phyloP scores from a whole-genome alignment of 139 green algal genomes.

The Coccomyxa sp. region DNA sequence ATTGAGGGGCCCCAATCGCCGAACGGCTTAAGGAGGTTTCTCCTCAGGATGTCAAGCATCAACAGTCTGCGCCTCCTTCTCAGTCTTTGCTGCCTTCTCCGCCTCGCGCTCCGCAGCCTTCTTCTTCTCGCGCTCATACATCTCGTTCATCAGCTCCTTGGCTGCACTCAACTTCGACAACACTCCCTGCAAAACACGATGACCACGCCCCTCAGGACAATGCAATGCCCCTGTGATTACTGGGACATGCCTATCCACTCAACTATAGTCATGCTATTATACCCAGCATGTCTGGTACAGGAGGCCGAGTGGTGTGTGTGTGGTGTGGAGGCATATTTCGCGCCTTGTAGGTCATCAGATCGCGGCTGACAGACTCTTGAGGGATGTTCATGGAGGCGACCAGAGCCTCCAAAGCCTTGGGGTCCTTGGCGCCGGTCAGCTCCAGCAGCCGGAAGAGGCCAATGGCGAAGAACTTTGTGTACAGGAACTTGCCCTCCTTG shows the following conservation, averaged over 20 bases:
- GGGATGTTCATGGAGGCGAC: slow-evolving; percentile 69
- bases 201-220: background rate
- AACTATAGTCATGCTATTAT: too few relatives aligned
- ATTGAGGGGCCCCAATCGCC: too few relatives aligned
- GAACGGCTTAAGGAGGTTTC: too few relatives aligned
- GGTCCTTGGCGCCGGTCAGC: slow-evolving; percentile 84
- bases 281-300: too few relatives aligned
- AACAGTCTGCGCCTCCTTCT: background rate
- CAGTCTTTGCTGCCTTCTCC: slow-evolving; percentile 8
- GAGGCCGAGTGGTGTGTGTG: too few relatives aligned
- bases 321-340: too few relatives aligned
- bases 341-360: slow-evolving; percentile 86
- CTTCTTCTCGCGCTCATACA: slow-evolving; percentile 76
- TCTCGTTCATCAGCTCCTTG: slow-evolving; percentile 85
- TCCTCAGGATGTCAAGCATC: background rate
- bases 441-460: slow-evolving; percentile 88
- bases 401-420: slow-evolving; percentile 70
- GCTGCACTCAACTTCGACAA: slow-evolving; percentile 81
- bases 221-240: background rate
- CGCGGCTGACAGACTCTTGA: slow-evolving; percentile 72
- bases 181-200: slow-evolving; percentile 32
- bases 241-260: too few relatives aligned
- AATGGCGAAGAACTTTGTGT: slow-evolving; percentile 92
- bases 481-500: slow-evolving; percentile 54
- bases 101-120: slow-evolving; percentile 66